Conservation (phyloP, 495 filamentous ascomycete genomes). For the Corynascus novoguineensis region DNA sequence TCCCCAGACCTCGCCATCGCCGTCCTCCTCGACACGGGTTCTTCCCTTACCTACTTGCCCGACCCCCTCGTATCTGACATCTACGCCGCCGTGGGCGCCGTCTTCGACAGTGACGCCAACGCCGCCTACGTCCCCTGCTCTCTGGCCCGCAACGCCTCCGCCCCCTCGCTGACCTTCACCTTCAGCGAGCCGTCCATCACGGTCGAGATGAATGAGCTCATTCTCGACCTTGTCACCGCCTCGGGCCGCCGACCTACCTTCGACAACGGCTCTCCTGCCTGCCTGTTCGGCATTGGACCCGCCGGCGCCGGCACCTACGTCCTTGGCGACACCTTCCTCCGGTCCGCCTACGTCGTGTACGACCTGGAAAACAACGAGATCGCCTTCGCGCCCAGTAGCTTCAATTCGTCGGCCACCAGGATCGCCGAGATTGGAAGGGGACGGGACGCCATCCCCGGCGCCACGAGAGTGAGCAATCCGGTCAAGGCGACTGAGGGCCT, state of each 20-base stretch:
- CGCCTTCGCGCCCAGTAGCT: constrained; percentile 76
- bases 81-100: constrained; percentile 58
- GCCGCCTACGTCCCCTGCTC: constrained; percentile 70
- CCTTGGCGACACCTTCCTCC: constrained; percentile 88
- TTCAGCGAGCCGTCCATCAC: constrained; percentile 63
- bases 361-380: constrained; percentile 86
- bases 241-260: constrained; percentile 49
- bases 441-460: constrained; percentile 58
- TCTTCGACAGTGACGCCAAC: constrained; percentile 51
- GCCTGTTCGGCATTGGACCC: constrained; percentile 72
- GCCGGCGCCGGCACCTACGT: constrained; percentile 61
- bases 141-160: constrained; percentile 50
- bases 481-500: constrained; percentile 49
- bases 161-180: constrained; percentile 60
- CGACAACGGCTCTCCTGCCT: constrained; percentile 56
- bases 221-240: constrained; percentile 56
- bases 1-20: constrained; percentile 52
- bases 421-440: constrained; percentile 71
- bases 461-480: constrained; percentile 60
- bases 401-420: constrained; percentile 61
- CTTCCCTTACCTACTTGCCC: constrained; percentile 83
- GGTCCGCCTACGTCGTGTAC: constrained; percentile 89
- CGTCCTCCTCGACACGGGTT: constrained; percentile 87
- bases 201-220: constrained; percentile 70
- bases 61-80: constrained; percentile 58